Conservation (phyloP, 2,329 filamentous ascomycete genomes). For the Rugonectria rugulosa region DNA sequence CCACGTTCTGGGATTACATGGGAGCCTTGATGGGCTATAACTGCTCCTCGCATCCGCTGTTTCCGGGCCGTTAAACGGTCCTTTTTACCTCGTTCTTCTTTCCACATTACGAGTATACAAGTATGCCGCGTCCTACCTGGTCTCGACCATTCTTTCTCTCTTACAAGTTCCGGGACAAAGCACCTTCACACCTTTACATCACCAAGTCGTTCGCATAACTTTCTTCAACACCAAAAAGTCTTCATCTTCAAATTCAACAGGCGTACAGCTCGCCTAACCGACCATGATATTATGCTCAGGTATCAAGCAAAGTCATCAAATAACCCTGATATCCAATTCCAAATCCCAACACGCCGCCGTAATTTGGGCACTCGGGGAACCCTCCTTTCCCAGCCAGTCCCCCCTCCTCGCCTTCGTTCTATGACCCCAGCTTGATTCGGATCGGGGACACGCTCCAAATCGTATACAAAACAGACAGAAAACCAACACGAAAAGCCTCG, state of each 20-base stretch:
- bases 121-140: too few relatives aligned
- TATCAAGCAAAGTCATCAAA: constrained; percentile 37
- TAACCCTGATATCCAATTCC: constrained; percentile 26
- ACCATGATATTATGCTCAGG: constrained; percentile 38
- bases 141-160: too few relatives aligned
- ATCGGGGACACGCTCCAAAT: constrained; percentile 24
- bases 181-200: not conserved
- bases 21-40: constrained; percentile 29
- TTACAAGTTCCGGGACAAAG: too few relatives aligned
- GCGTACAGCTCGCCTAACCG: constrained; percentile 11
- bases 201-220: not conserved
- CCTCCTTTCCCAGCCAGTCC: constrained; percentile 18
- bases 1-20: constrained; percentile 34
- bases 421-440: constrained; percentile 25
- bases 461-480: constrained; percentile 25
- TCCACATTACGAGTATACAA: too few relatives aligned
- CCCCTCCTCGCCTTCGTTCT: constrained; percentile 20
- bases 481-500: constrained; percentile 9
- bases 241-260: constrained; percentile 1
- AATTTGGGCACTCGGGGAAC: constrained; percentile 12
- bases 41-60: constrained; percentile 21
- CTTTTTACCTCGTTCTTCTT: not conserved
- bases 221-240: not conserved
- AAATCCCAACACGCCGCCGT: constrained; percentile 28
- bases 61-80: not conserved